Base-by-base conservation (phyloP, 2,329 filamentous ascomycete genomes). In the Microthyrium microscopicum region DNA sequence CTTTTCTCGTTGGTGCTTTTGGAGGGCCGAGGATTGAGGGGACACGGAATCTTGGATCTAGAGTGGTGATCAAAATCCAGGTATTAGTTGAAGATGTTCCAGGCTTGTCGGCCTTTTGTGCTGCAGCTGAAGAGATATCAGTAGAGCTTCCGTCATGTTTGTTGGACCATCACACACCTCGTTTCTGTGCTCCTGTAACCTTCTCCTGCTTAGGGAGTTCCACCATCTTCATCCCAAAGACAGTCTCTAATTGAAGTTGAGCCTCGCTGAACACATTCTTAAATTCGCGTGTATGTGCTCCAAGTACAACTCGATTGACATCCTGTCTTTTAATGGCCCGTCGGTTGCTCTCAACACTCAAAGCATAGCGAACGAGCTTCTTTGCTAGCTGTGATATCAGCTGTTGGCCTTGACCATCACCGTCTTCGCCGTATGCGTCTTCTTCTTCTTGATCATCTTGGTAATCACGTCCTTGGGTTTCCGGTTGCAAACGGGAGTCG, bases 171-270 rank as follows among this genome's bases (percentile, higher is more conserved):
- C 34, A 48, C 58, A 39, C 57, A 75, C 77, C 79, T 63, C 79
- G 75, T 45, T 82, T 71, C 49, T 92, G 80, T 38, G 73, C 73
- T 21, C 93, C 56, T 1, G 83, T 83, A 31, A 80, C 67, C 53
- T 84, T 91, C 47, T 94, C 87, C 46, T 69, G 70, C 2, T 68
- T 62, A 0, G 89, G 84, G 31, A 95, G 62, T 55, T 94, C 85
- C 4, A 72, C 65, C 64, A 98, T 69, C 51, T 85, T 69, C 84
- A 95, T 93, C n/a, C 89, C 89, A 55, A 93, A 95, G 1, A 75
- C 66, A 2, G 59, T 58, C 30, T 66, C 62, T 24, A 98, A 60
- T 42, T 79, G 69, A 21, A 61, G 55, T 52, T 98, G 87, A 26
- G 87, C 82, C 26, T 68, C 61, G 1, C 70, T 68, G 47, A 93